These are phyloP conservation scores for Colletotrichum eremochloae DNA, from an alignment of 2,329 filamentous ascomycete species.

Conservation along the genomic window DNA sequence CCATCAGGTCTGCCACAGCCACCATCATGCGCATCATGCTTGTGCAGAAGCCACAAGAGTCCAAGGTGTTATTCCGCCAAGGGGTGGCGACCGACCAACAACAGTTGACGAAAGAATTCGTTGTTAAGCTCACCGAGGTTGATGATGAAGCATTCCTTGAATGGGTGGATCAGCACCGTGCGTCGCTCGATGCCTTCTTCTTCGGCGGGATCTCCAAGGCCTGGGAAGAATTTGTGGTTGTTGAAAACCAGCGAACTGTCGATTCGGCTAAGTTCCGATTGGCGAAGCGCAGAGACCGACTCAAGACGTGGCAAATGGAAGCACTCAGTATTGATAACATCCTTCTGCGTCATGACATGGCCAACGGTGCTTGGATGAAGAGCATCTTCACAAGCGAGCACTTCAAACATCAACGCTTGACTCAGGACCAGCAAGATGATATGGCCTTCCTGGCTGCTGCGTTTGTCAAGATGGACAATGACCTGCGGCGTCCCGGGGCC, in stretches of 20 bases:
- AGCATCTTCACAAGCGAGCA: slow-evolving; percentile 95
- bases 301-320: slow-evolving; percentile 84
- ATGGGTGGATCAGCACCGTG: slow-evolving; percentile 88
- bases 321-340: slow-evolving; percentile 77
- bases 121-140: slow-evolving; percentile 85
- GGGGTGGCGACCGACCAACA: slow-evolving; percentile 78
- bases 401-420: slow-evolving; percentile 87
- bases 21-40: slow-evolving; percentile 92
- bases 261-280: slow-evolving; percentile 80
- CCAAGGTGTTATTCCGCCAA: slow-evolving; percentile 78
- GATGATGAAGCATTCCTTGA: slow-evolving; percentile 89
- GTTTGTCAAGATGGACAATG: slow-evolving; percentile 83
- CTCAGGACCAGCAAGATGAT: slow-evolving; percentile 96
- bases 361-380: slow-evolving; percentile 91
- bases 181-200: slow-evolving; percentile 85
- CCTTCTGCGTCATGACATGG: slow-evolving; percentile 85
- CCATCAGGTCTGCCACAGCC: slow-evolving; percentile 81
- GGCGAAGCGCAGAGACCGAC: slow-evolving; percentile 81
- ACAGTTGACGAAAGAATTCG: slow-evolving; percentile 81
- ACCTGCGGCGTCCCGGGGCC: slow-evolving; percentile 83
- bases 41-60: slow-evolving; percentile 91
- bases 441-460: slow-evolving; percentile 80
- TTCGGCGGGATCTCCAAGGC: slow-evolving; percentile 82
- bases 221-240: slow-evolving; percentile 89
- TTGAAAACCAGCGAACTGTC: slow-evolving; percentile 84